These are phyloP conservation scores for Euphorbia tirucalli DNA, from an alignment of 345 rosid genomes.

Conservation along the genomic window DNA sequence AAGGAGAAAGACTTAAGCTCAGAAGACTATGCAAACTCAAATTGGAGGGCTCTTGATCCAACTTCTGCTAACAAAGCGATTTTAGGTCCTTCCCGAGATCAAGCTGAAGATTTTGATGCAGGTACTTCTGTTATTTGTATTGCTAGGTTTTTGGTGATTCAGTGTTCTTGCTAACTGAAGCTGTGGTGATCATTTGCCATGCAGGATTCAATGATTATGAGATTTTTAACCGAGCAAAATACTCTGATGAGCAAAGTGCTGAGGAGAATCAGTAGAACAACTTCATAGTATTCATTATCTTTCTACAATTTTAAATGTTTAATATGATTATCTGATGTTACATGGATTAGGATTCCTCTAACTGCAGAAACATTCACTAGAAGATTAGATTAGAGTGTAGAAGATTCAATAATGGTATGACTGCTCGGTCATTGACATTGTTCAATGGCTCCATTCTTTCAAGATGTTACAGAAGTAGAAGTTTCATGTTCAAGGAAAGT, in stretches of 20 bases:
- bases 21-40: slow-evolving; percentile 10
- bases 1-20: slow-evolving; percentile 16
- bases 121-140: slow-evolving; percentile 4
- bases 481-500: background rate
- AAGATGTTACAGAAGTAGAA: background rate
- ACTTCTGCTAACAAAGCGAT: slow-evolving; percentile 1
- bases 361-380: background rate
- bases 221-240: slow-evolving; percentile 30
- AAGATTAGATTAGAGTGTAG: background rate
- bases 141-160: background rate
- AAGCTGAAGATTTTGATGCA: slow-evolving; percentile 21
- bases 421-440: background rate
- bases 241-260: slow-evolving; percentile 37
- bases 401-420: background rate
- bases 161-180: slow-evolving; percentile 3
- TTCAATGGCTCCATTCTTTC: background rate
- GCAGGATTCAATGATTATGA: slow-evolving; percentile 33
- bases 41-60: slow-evolving; percentile 25
- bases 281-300: background rate
- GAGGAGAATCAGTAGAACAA: slow-evolving; percentile 13
- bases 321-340: background rate
- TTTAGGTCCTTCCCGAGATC: slow-evolving; percentile 4
- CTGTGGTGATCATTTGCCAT: background rate
- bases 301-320: too few relatives aligned
- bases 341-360: background rate